These are phyloP conservation scores for Graphilbum fragrans DNA, from an alignment of 2,329 filamentous ascomycete genomes.

Conservation along the genomic window DNA sequence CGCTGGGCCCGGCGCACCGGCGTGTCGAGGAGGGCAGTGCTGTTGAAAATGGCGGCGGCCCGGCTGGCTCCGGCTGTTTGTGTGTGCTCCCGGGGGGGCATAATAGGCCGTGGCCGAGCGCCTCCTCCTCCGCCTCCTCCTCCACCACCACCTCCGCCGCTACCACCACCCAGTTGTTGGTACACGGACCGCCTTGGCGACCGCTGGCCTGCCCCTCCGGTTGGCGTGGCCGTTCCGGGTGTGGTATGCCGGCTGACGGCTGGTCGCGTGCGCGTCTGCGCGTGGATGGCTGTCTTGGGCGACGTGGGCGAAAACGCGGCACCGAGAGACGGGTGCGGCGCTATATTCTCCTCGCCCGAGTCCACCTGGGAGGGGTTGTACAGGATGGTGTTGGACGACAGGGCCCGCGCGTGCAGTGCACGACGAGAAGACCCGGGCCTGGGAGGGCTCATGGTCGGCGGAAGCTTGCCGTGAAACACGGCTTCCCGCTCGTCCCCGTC, in stretches of 20 bases:
- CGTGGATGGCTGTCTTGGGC: slow-evolving; percentile 17
- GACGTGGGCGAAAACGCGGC: slow-evolving; percentile 28
- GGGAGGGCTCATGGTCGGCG: slow-evolving; percentile 1
- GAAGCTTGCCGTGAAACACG: background rate
- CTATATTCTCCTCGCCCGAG: background rate
- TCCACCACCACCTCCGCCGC: too few relatives aligned
- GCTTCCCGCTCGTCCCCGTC: background rate
- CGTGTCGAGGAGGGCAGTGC: slow-evolving; percentile 28
- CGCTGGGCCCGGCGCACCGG: slow-evolving; percentile 25
- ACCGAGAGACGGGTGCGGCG: background rate
- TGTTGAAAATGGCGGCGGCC: slow-evolving; percentile 30
- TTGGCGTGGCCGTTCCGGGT: slow-evolving; percentile 17
- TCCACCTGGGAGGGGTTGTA: slow-evolving; percentile 51
- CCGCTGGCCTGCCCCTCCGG: slow-evolving; percentile 18
- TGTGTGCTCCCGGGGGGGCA: slow-evolving; percentile 36
- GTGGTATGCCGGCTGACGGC: slow-evolving; percentile 27
- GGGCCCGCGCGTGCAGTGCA: slow-evolving; percentile 53
- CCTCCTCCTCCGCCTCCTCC: too few relatives aligned
- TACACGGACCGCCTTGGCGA: slow-evolving; percentile 32
- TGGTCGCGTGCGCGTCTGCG: slow-evolving; percentile 17
- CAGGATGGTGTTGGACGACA: slow-evolving; percentile 73
- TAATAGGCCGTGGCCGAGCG: slow-evolving; percentile 40
- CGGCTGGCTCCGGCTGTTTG: slow-evolving; percentile 45
- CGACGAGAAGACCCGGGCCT: slow-evolving; percentile 9
- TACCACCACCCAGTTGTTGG: too few relatives aligned